Conservation (phyloP, 805 yeast genomes). For the Kazachstania viticola region DNA sequence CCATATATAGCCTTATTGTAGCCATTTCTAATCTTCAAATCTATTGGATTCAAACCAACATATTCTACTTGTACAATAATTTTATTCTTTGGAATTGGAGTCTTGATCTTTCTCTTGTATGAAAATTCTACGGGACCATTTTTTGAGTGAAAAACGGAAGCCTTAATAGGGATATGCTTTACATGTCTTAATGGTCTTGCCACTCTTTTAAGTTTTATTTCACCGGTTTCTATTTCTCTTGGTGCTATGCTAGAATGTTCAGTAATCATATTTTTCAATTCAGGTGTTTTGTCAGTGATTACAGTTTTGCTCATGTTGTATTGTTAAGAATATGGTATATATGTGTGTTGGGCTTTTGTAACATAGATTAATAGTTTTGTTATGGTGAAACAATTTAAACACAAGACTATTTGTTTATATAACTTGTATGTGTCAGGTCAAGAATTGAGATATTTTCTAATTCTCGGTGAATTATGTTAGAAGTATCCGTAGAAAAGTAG, state of each 20-base stretch:
- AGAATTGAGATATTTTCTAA: no score
- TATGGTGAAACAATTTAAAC: no score
- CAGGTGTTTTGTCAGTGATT: constrained; percentile 10
- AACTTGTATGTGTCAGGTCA: no score
- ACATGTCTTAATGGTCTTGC: constrained; percentile 42
- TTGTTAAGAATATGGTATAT: no score
- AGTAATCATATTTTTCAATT: constrained; percentile 7
- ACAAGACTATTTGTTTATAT: no score
- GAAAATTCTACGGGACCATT: constrained; percentile 32
- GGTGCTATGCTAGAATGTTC: constrained; percentile 15
- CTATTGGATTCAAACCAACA: constrained; percentile 56
- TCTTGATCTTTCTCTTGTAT: constrained; percentile 39
- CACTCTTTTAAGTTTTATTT: constrained; percentile 28
- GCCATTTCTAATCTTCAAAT: constrained; percentile 46
- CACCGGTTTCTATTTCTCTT: no score
- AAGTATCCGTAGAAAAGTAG: no score
- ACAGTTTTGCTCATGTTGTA: constrained; percentile 8
- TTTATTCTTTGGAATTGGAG: constrained; percentile 37
- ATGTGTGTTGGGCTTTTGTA: no score
- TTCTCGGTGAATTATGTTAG: no score
- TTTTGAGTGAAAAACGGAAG: constrained; percentile 32
- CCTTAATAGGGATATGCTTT: constrained; percentile 39
- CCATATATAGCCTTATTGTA: constrained; percentile 40
- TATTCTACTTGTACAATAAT: constrained; percentile 48
- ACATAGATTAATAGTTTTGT: no score